phyloP scores from a whole-genome alignment of 306 rosid species.

The Vigna reflexopilosa region DNA sequence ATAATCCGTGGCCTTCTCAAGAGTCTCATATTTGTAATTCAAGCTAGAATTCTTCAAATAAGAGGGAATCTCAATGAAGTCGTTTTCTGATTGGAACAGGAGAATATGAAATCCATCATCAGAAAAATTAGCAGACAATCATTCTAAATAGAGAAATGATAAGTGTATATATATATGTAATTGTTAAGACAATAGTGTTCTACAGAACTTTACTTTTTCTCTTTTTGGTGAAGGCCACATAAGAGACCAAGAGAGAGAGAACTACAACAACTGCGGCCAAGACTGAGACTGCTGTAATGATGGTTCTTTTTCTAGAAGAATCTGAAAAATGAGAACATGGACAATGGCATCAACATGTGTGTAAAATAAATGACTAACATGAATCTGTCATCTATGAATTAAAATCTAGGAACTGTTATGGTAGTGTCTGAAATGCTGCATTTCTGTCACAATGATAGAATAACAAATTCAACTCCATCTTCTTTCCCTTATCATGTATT shows the following conservation, averaged over 20 bases:
- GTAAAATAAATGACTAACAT: background rate
- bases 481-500: background rate
- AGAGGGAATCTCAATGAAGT: background rate
- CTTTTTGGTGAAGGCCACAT: constrained; percentile 14
- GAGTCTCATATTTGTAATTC: constrained; percentile 32
- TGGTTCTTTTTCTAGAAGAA: background rate
- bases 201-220: constrained; percentile 8
- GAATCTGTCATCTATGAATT: background rate
- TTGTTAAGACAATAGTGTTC: background rate
- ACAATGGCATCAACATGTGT: background rate
- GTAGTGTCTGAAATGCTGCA: background rate
- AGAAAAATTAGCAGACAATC: background rate
- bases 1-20: constrained; percentile 29
- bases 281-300: background rate
- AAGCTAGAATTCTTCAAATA: constrained; percentile 22
- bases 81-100: constrained; percentile 7
- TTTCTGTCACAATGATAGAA: background rate
- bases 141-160: background rate
- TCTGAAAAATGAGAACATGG: constrained; percentile 8
- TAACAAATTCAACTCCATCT: constrained; percentile 7
- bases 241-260: background rate
- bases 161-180: background rate
- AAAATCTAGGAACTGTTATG: background rate
- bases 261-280: constrained; percentile 13
- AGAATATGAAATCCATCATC: constrained; percentile 4